phyloP scores from a whole-genome alignment of 441 rosid genomes.

The Erodium moschatum region DNA sequence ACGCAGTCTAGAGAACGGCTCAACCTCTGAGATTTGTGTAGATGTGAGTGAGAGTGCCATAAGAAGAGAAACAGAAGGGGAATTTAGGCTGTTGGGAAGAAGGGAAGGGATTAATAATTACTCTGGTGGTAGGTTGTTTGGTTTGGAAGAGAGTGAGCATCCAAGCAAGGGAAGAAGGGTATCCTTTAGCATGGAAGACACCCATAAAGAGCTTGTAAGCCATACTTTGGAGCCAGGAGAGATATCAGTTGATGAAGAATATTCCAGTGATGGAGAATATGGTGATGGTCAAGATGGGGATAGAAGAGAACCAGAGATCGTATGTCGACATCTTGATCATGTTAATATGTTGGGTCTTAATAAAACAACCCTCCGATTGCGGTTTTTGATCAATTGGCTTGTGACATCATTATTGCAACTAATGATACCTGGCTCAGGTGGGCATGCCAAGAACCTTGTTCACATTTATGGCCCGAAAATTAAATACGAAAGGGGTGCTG shows the following conservation, averaged over 20 bases:
- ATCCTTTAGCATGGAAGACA: slow-evolving; percentile 76
- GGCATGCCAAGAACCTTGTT: slow-evolving; percentile 56
- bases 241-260: slow-evolving; percentile 58
- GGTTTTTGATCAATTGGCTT: slow-evolving; percentile 94
- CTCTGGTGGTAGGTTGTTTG: slow-evolving; percentile 57
- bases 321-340: slow-evolving; percentile 75
- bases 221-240: slow-evolving; percentile 55
- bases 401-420: slow-evolving; percentile 85
- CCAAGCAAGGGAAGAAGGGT: slow-evolving; percentile 77
- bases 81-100: slow-evolving; percentile 76
- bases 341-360: slow-evolving; percentile 85
- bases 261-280: slow-evolving; percentile 65
- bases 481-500: slow-evolving; percentile 96
- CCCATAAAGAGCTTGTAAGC: slow-evolving; percentile 35
- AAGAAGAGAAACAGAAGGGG: slow-evolving; percentile 91
- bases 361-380: slow-evolving; percentile 62
- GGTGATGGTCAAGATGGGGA: slow-evolving; percentile 70
- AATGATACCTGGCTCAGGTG: slow-evolving; percentile 48
- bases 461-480: slow-evolving; percentile 93
- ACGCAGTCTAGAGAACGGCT: slow-evolving; percentile 35
- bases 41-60: slow-evolving; percentile 82
- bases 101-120: slow-evolving; percentile 52
- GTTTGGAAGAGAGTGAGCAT: slow-evolving; percentile 67
- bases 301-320: slow-evolving; percentile 74
- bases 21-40: slow-evolving; percentile 36